phyloP scores from a whole-genome alignment of 192 early-diverging fungal genomes.

The Coemansia sp. region DNA sequence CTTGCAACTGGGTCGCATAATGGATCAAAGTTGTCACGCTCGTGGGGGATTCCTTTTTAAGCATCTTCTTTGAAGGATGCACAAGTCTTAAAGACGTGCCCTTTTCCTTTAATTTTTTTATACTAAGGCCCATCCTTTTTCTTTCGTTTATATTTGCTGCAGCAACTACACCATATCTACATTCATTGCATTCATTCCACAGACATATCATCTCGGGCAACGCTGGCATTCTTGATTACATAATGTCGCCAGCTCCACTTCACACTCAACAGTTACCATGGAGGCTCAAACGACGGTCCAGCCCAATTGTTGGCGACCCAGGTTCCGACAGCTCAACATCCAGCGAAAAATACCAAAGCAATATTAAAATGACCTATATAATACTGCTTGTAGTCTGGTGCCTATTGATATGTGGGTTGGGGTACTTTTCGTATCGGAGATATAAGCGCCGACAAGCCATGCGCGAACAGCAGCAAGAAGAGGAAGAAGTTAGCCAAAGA shows the following conservation, averaged over 20 bases:
- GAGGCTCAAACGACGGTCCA: background rate
- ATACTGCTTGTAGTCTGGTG: slow-evolving; percentile 9
- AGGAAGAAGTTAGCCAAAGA: background rate
- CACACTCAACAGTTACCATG: background rate
- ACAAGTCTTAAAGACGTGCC: too few species aligned
- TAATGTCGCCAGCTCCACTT: background rate
- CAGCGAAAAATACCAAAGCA: background rate
- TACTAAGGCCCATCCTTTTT: too few species aligned
- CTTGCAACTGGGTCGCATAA: too few species aligned
- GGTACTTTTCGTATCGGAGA: background rate
- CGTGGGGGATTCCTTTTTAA: too few species aligned
- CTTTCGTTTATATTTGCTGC: too few species aligned
- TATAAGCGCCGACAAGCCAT: background rate
- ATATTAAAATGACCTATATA: slow-evolving; percentile 17
- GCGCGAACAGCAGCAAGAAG: background rate
- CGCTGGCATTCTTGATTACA: background rate
- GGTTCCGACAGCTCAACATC: background rate
- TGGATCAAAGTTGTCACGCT: too few species aligned
- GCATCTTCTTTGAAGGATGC: too few species aligned
- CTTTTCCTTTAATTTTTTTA: too few species aligned
- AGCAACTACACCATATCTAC: background rate
- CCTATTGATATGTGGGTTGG: background rate
- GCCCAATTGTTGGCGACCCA: background rate
- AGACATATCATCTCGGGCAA: background rate
- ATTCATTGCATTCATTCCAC: background rate